Evolutionary conservation across 305 asterid genomes (phyloP), one percentile per base, ranked within the genome.

Genomic region (Euphrasia arctica): DNA sequence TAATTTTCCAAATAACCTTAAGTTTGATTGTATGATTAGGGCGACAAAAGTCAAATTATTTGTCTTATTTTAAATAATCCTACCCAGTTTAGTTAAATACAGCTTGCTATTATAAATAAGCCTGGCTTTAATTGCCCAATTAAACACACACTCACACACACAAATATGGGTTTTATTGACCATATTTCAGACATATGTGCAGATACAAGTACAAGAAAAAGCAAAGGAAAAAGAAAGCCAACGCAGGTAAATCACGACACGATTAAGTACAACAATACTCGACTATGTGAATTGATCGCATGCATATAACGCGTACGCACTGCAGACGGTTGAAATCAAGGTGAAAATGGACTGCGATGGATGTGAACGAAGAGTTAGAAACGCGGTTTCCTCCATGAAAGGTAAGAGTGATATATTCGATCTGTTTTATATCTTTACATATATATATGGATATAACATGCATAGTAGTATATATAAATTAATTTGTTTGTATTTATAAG

Each of bases 331-430:
- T 42, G 81, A 82, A 59, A 76, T 87, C 36, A 87, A 68, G 74
- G 95, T 87, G 66, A 85, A 87, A 78, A 79, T 87, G 95, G 95
- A 87, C 47, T 87, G 95, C 59, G 90, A 87, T 58, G 95, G 91
- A 60, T 87, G 95, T 57, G 95, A 82, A 74, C 80, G 91, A 61
- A 81, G 42, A 70, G 86, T 87, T 48, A 70, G 62, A 42, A 62
- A 87, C 10, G 83, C 92, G 2, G 90, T 85, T 66, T 63, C 85
- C 58, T 70, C 81, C 68, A 82, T 87, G 28, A 85, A 67, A 85
- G 95, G 95, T 86, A 3, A 34, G 52, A 0, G 27, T 25, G 1
- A 25, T 25, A 25, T 25, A 25, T 25, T 25, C 22, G 22, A 18
- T 18, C 27, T 1, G 27, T 25, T 25, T 25, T 25, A 25, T 25